These are phyloP conservation scores for Pistacia atlantica DNA, from an alignment of 345 rosid species.

Conservation along the genomic window DNA sequence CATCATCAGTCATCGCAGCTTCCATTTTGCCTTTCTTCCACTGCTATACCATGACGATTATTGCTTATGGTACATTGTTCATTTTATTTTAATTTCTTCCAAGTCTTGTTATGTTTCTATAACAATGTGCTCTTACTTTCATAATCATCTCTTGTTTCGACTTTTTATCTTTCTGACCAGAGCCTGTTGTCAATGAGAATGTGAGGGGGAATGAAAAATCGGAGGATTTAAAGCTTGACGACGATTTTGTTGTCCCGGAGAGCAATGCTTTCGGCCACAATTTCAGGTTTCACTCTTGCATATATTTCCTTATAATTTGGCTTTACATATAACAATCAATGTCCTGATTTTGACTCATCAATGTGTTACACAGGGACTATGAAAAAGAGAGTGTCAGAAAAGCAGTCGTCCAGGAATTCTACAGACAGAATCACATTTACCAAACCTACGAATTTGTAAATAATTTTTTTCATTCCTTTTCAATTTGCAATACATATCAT, in stretches of 20 bases:
- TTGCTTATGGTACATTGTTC: neutral
- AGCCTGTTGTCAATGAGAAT: neutral
- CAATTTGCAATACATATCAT: too few species aligned
- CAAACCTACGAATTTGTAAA: slow-evolving; percentile 61
- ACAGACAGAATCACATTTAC: slow-evolving; percentile 58
- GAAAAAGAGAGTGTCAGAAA: slow-evolving; percentile 41
- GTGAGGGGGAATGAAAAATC: neutral
- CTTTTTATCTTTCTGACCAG: neutral
- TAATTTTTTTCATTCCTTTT: neutral
- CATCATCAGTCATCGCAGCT: neutral
- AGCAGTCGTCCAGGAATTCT: slow-evolving; percentile 60
- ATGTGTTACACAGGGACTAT: slow-evolving; percentile 40
- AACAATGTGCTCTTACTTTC: neutral
- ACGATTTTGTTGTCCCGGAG: slow-evolving; percentile 49
- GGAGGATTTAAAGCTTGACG: slow-evolving; percentile 12
- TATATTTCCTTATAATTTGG: neutral
- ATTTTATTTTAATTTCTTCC: neutral
- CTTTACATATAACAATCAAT: neutral
- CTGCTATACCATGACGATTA: neutral
- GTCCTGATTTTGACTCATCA: too few species aligned
- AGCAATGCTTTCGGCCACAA: slow-evolving; percentile 58
- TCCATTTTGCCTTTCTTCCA: neutral
- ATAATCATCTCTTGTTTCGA: neutral
- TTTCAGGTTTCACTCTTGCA: slow-evolving; percentile 34
- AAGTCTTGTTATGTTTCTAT: neutral